phyloP scores from a whole-genome alignment of 2,329 filamentous ascomycete species.

The Hypoxylon sp. region DNA sequence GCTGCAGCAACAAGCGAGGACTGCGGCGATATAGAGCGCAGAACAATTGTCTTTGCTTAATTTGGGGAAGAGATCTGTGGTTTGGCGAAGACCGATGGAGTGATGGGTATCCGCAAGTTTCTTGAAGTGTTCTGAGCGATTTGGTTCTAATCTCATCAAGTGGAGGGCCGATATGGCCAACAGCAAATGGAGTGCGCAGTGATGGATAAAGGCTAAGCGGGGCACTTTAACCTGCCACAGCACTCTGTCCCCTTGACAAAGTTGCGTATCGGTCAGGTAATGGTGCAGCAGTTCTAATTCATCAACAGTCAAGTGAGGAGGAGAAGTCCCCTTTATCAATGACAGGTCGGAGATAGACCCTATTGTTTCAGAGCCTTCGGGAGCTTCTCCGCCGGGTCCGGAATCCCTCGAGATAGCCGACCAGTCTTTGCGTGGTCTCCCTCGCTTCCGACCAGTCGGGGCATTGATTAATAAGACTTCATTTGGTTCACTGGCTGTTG shows the following conservation, averaged over 20 bases:
- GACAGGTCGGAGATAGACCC: neutral
- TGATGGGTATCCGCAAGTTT: constrained; percentile 44
- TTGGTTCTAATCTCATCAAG: constrained; percentile 7
- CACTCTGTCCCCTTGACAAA: constrained; percentile 39
- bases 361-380: neutral
- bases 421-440: constrained; percentile 27
- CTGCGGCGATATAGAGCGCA: constrained; percentile 46
- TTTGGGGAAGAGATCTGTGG: constrained; percentile 42
- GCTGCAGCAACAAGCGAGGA: constrained; percentile 45
- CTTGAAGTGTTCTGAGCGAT: constrained; percentile 27
- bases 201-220: constrained; percentile 47
- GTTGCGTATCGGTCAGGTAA: constrained; percentile 44
- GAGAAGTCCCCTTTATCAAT: neutral
- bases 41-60: constrained; percentile 44
- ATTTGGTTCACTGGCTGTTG: neutral
- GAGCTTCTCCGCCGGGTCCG: neutral
- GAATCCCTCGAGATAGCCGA: constrained; percentile 1
- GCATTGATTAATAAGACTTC: neutral
- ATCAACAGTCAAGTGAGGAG: constrained; percentile 35
- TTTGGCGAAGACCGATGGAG: constrained; percentile 39
- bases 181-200: constrained; percentile 48
- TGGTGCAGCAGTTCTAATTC: constrained; percentile 50
- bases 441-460: constrained; percentile 13
- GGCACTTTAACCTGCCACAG: constrained; percentile 46
- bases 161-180: constrained; percentile 36